Evolutionary conservation across 352 stramenopile genomes (phyloP).

Genomic region (Pythium phragmiticola): DNA sequence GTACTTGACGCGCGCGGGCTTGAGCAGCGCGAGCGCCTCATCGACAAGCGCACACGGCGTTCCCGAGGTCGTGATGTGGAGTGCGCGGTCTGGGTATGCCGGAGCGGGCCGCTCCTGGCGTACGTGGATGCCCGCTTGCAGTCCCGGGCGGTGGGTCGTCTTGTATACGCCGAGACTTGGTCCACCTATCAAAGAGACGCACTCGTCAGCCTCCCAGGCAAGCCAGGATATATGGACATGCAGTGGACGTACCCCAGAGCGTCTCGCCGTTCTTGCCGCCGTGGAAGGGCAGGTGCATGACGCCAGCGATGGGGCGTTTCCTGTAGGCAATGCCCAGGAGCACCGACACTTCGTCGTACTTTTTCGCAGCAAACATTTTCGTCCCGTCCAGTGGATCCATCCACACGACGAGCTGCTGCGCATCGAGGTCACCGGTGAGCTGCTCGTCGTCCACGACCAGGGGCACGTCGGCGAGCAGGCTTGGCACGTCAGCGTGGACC

Average conservation of each 20-base stretch:
- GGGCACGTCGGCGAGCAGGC: conserved; percentile 24
- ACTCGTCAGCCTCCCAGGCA: neutral
- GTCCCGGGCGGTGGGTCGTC: conserved; percentile 32
- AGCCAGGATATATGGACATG: conserved; percentile 6
- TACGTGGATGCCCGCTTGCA: conserved; percentile 33
- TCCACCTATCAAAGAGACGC: conserved; percentile 34
- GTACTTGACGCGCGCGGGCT: conserved; percentile 36
- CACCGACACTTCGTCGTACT: conserved; percentile 77
- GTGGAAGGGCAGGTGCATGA: conserved; percentile 74
- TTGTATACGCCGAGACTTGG: conserved; percentile 52
- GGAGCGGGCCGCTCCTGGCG: conserved; percentile 18
- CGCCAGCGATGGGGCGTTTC: conserved; percentile 56
- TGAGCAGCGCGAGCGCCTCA: conserved; percentile 36
- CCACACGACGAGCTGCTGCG: conserved; percentile 64
- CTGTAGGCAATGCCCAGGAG: conserved; percentile 73
- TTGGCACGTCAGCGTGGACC: conserved; percentile 42
- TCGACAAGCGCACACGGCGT: conserved; percentile 54
- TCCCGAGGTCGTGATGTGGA: conserved; percentile 59
- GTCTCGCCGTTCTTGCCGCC: conserved; percentile 47
- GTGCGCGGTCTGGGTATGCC: conserved; percentile 36
- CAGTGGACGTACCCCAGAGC: conserved; percentile 52
- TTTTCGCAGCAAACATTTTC: conserved; percentile 72
- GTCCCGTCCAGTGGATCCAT: conserved; percentile 79
- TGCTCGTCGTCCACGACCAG: conserved; percentile 17
- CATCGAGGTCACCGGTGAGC: conserved; percentile 33